Evolutionary conservation across 768 basidiomycete genomes (phyloP), one percentile per base, ranked within the genome.

Genomic region (Clitopilus hobsonii): DNA sequence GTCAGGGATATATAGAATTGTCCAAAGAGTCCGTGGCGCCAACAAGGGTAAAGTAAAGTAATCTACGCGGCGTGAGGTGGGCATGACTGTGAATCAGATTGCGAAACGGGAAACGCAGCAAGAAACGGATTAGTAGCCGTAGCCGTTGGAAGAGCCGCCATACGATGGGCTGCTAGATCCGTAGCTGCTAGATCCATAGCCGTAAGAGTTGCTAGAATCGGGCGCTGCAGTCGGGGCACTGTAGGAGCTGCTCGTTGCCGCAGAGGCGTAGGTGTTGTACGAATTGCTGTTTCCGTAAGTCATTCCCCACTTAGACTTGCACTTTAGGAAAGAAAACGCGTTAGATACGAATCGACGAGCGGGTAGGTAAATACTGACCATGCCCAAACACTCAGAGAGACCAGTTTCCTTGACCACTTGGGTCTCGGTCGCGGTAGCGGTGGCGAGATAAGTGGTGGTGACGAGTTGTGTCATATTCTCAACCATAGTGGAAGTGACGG

Each of bases 241-340:
- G 50, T 62, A 60, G 48, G 63, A 38, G 30, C 56, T 58, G 26
- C 65, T 54, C 22, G 71, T 50, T 16, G 68, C 54, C 24, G n/a
- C n/a, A n/a, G 67, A 61, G 55, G 71, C 69, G 60, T 80, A 80
- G 26, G 77, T 78, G 67, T 80, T 82, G 61, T 69, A 71, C 55
- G 27, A 55, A 70, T 80, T 71, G 72, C 71, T 75, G 72, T 82
- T 85, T 7, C 82, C 82, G 16, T 70, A 51, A 6, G 63, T 76
- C 63, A 86, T 67, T 55, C 73, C 74, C 75, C 79, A 85, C 55
- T 65, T 63, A 28, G 76, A 79, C 73, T 86, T 83, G 79, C 85
- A 87, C 78, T 82, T 57, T 1, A 52, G 57, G 29, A 29, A 58
- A 36, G 51, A 36, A 36, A 36, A 36, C n/a, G 32, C n/a, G 4